phyloP scores from a whole-genome alignment of 176 grass and related monocot genomes.

The Puccinellia tenuiflora region DNA sequence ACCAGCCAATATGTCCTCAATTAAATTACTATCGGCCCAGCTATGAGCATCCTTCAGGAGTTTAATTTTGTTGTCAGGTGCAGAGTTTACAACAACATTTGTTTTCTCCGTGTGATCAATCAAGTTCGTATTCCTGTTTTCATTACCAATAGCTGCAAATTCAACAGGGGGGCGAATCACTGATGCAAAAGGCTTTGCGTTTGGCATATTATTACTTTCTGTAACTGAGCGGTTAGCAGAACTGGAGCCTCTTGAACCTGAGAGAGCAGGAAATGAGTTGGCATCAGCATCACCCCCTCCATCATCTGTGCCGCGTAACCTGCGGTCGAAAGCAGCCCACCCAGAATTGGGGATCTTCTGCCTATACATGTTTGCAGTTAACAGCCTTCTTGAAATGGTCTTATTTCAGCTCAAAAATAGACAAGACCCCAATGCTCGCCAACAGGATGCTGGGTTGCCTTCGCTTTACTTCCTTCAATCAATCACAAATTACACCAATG shows the following conservation, averaged over 20 bases:
- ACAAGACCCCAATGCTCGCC: neutral
- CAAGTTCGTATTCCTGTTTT: neutral
- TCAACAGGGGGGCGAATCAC: constrained; percentile 39
- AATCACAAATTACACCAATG: constrained; percentile 10
- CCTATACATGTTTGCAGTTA: constrained; percentile 44
- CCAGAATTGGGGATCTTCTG: constrained; percentile 49
- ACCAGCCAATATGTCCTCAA: constrained; percentile 64
- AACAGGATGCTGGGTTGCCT: neutral
- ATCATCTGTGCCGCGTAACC: constrained; percentile 34
- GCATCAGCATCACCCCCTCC: constrained; percentile 9
- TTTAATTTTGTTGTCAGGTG: constrained; percentile 35
- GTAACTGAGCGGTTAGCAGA: constrained; percentile 16
- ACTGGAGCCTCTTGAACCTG: constrained; percentile 8
- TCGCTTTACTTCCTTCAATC: constrained; percentile 14
- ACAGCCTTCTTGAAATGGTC: neutral
- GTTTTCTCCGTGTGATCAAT: neutral
- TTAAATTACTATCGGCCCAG: constrained; percentile 74
- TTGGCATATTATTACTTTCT: constrained; percentile 27
- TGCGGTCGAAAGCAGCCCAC: constrained; percentile 83
- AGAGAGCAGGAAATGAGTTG: constrained; percentile 60
- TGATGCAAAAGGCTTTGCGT: constrained; percentile 60
- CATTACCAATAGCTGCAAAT: neutral
- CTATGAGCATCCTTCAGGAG: constrained; percentile 53
- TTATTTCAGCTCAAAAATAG: constrained; percentile 5
- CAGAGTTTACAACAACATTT: constrained; percentile 17